Conservation (phyloP, 1,139 yeast species). For the Arxiozyma bovina region DNA sequence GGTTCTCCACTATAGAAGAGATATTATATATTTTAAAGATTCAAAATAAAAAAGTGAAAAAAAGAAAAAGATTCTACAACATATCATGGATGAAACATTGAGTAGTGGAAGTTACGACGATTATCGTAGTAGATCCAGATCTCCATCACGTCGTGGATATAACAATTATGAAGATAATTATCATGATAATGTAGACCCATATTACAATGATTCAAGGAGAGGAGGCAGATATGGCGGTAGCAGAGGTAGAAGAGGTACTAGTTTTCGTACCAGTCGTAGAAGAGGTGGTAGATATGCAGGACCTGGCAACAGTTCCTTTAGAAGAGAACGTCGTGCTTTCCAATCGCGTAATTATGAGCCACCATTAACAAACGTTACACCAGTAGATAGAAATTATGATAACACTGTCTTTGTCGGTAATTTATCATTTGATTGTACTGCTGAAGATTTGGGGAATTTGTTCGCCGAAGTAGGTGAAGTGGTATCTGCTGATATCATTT, state of each 20-base stretch:
- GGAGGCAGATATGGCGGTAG: conserved; percentile 21
- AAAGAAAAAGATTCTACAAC: not conserved
- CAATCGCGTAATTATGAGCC: not conserved
- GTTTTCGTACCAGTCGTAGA: conserved; percentile 12
- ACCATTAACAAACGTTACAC: not conserved
- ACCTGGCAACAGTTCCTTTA: conserved; percentile 17
- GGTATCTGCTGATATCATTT: conserved; percentile 77
- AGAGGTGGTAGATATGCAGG: conserved; percentile 21
- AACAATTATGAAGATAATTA: conserved; percentile 8
- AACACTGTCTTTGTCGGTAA: conserved; percentile 69
- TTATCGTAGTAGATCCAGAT: conserved; percentile 23
- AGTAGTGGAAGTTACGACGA: conserved; percentile 6
- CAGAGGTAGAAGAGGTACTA: conserved; percentile 12
- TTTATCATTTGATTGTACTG: conserved; percentile 55
- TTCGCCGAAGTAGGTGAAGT: conserved; percentile 62
- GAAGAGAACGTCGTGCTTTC: conserved; percentile 27
- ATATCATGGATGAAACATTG: conserved; percentile 9
- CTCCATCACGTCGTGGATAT: conserved; percentile 21
- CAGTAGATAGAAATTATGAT: conserved; percentile 51
- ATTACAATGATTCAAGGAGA: conserved; percentile 11
- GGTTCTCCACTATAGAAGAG: not conserved
- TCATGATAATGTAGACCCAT: conserved; percentile 1
- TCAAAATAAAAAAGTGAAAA: not conserved
- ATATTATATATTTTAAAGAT: not conserved
- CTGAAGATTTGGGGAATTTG: conserved; percentile 50